A percentile compares a stretch with the other conserved stretches of the same genome.
Conservation (phyloP, 1,284 basidiomycete genomes). For the Taiwanofungus camphoratus region DNA sequence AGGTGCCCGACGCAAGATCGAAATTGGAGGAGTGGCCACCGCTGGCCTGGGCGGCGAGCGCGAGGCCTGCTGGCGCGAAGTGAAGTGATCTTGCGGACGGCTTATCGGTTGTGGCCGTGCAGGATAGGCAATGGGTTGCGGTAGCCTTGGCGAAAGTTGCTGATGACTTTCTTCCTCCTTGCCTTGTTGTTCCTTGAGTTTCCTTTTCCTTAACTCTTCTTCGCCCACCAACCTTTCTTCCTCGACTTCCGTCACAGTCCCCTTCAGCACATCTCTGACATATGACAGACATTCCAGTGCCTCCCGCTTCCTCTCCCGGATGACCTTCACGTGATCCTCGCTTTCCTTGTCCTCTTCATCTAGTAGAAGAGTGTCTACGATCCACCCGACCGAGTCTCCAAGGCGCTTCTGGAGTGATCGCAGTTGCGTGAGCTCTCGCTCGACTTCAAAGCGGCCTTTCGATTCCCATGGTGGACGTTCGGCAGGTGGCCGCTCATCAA, state of each 20-base stretch:
- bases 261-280: constrained; percentile 65
- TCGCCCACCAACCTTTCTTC: constrained; percentile 58
- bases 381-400: constrained; percentile 64
- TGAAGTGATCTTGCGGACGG: constrained; percentile 18
- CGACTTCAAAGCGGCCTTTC: constrained; percentile 58
- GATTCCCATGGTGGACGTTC: constrained; percentile 65
- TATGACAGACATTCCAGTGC: constrained; percentile 70
- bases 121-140: constrained; percentile 24
- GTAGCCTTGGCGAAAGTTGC: constrained; percentile 18
- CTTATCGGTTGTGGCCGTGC: constrained; percentile 17
- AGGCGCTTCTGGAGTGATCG: constrained; percentile 51
- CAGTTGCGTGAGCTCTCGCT: constrained; percentile 50
- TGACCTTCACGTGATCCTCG: constrained; percentile 31
- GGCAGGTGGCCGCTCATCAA: constrained; percentile 49
- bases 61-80: constrained; percentile 8
- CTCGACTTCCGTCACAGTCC: constrained; percentile 47
- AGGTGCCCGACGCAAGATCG: not conserved
- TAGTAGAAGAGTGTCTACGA: constrained; percentile 60
- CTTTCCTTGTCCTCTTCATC: constrained; percentile 44
- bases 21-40: constrained; percentile 4
- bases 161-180: constrained; percentile 17
- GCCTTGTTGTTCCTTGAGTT: constrained; percentile 26
- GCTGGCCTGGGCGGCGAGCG: constrained; percentile 8
- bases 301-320: constrained; percentile 47
- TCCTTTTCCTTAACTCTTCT: constrained; percentile 33